A percentile compares a stretch with the other conserved stretches of the same genome.
Conservation (phyloP, 179 eudicot genomes). For the Patellifolia procumbens region DNA sequence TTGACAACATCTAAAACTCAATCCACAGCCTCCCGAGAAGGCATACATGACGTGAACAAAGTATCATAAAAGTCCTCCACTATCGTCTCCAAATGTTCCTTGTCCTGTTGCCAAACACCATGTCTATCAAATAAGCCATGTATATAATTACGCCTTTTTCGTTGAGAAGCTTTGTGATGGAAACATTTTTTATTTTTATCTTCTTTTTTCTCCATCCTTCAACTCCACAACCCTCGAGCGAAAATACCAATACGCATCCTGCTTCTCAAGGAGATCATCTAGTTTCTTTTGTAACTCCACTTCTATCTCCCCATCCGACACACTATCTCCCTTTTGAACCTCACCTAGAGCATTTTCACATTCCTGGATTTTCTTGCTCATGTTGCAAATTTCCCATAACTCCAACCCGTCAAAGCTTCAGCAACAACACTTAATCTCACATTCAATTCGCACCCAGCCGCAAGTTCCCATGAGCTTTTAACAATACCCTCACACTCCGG, state of each 20-base stretch:
- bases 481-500: not conserved
- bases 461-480: not conserved
- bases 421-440: not conserved
- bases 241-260: too few relatives aligned
- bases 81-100: rapidly evolving
- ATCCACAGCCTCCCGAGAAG: too few relatives aligned
- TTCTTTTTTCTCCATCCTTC: not conserved
- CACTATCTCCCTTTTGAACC: too few relatives aligned
- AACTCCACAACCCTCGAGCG: not conserved
- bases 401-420: not conserved
- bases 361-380: not conserved
- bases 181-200: not conserved
- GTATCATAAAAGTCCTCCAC: not conserved
- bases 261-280: not conserved
- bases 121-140: not conserved
- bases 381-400: not conserved
- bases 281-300: not conserved
- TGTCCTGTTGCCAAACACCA: not conserved
- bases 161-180: slow-evolving; percentile 7
- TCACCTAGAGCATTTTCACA: not conserved
- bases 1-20: too few relatives aligned
- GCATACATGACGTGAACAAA: too few relatives aligned
- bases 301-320: too few relatives aligned
- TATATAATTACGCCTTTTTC: not conserved
- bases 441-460: too few relatives aligned